Evolutionary conservation across 257 asterid species (phyloP).

Genomic region (Primulina eburnea): DNA sequence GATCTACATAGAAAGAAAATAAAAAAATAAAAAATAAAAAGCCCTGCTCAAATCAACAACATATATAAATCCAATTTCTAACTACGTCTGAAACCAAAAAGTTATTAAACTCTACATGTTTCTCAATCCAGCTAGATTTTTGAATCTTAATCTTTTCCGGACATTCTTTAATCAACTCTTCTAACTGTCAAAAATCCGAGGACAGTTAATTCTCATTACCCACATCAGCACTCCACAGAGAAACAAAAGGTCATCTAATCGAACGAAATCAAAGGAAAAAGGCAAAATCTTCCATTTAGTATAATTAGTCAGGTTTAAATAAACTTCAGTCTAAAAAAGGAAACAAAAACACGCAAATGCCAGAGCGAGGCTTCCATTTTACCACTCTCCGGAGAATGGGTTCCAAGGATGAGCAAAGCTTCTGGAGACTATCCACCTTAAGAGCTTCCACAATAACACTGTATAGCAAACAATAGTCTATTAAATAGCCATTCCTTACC

Average conservation of each 20-base stretch:
- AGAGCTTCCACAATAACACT: slow-evolving; percentile 97
- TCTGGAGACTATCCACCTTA: slow-evolving; percentile 92
- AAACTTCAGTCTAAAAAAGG: background rate
- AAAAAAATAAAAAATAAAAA: no score
- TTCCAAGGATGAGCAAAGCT: slow-evolving; percentile 92
- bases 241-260: background rate
- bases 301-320: background rate
- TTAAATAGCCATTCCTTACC: slow-evolving; percentile 11
- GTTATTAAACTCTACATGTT: no score
- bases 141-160: no score
- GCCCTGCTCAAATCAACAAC: no score
- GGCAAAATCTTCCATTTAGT: background rate
- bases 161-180: no score
- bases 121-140: no score
- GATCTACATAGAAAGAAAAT: no score
- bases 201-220: background rate
- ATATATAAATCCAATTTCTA: no score
- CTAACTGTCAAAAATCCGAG: background rate
- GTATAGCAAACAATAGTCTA: slow-evolving; percentile 32
- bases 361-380: slow-evolving; percentile 26
- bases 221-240: no score
- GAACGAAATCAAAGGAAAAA: background rate
- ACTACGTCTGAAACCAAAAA: no score
- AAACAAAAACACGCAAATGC: slow-evolving; percentile 2
- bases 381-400: slow-evolving; percentile 98